Base-by-base conservation (phyloP, 352 stramenopile genomes). In the Sclerospora graminicola region DNA sequence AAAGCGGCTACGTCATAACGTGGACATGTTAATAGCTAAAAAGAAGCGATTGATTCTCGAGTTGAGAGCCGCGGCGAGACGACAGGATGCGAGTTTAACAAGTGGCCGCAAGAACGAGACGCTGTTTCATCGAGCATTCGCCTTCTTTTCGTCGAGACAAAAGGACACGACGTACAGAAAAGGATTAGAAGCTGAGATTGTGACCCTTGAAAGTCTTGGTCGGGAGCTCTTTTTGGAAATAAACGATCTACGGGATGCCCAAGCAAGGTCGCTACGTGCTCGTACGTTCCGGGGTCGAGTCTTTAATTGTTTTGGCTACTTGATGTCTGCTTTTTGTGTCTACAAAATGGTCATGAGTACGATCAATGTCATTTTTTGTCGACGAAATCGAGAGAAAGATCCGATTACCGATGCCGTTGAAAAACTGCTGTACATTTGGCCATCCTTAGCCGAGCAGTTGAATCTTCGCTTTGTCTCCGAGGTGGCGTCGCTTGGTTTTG, bases 341-440 rank as follows among this genome's bases (percentile, higher is more conserved):
- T 90, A 90, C 66, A 90, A 90, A 43, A 90, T 88, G 79, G 39
- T 84, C 24, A 89, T 88, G 76, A 88, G 76, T 59, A 89, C 74
- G 0, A 51, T 85, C 20, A 91, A 91, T 48, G 76, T 88, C 23
- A 63, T 84, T 5, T 89, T 91, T 33, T n/a, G n/a, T n/a, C 64
- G 68, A 16, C 61, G 76, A 19, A 86, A 84, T 42, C 72, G 79
- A 26, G 79, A 91, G 31, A 91, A 86, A 47, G 79, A 91, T 16
- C 79, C 79, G 40, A 91, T 91, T 56, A 89, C 79, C 0, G 63
- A 83, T 42, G 71, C 54, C 1, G 69, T 91, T 14, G 79, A 89
- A 36, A 91, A 89, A 51, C 62, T 91, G 19, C 41, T 87, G 37
- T 89, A 91, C 39, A 67, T 89, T 16, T 89, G 71, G 69, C 79